Evolutionary conservation across 805 yeast species (phyloP), one percentile per base, ranked within the genome.

Genomic region (Candida qinlingensis): DNA sequence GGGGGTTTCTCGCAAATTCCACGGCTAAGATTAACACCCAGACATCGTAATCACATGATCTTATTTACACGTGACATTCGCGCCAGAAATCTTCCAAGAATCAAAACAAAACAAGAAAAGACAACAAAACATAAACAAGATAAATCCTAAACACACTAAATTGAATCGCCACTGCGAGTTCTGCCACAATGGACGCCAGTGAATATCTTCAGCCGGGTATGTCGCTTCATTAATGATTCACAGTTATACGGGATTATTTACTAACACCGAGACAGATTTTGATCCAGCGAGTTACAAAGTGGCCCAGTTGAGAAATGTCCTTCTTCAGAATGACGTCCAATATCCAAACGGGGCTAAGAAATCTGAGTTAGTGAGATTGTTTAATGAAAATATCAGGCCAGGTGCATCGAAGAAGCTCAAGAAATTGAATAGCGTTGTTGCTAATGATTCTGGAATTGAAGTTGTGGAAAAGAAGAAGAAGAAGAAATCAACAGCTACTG

Each of bases 331-430:
- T 60, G 73, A 77, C n/a, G 71, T 91, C n/a, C 64, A 67, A 2
- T 83, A 74, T 60, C 75, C 85, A 0, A 69, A 85, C 1, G 70
- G 75, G 41, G 83, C 90, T 6, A 87, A 83, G 61, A 92, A 92
- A 64, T 67, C 77, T 6, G 81, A 79, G 10, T 71, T 90, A 49
- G 65, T 89, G 2, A 67, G 68, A n/a, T 49, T 84, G n/a, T 87
- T 81, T 65, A 69, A 76, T n/a, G 63, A 70, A 5, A 63, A 81
- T 7, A 68, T 87, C 44, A 69, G 67, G 12, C 81, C 86, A 3
- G 65, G 69, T 9, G 70, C 85, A 2, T 66, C 68, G 0, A 57
- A 65, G 39, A 63, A 78, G 36, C 65, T 78, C 47, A 62, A 61
- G 25, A 59, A 52, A 49, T 57, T 61, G 47, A 54, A 57, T 5